Base-by-base conservation (phyloP, 495 filamentous ascomycete species). In the Penicillium bialowiezense region DNA sequence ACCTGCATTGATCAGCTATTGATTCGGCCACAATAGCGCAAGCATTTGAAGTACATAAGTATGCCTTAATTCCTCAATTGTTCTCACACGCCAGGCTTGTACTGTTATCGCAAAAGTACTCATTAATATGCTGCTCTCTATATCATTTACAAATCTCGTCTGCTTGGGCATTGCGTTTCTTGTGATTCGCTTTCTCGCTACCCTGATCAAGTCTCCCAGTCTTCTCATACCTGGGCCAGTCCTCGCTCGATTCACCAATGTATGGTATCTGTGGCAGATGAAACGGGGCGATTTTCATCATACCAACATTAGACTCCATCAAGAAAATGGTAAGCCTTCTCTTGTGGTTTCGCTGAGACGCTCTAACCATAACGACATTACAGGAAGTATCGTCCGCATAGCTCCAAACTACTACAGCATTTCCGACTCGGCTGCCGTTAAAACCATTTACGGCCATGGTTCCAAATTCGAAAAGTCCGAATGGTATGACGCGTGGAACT, bases 191-290 rank as follows among this genome's bases (percentile, higher is more conserved):
- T 20, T 37, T 15, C 15, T 37, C 7, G 10, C 20, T 20, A 17
- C 35, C 15, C 9, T 18, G 18, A 37, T 18, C 14, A 37, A 20
- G 7, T 37, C 18, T 12, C 15, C 35, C 4, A 7, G 13, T 37
- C 17, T 37, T 3, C 5, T 9, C 20, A 62, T 80, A 33, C 65
- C 68, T 0, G 77, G 74, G 3, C 78, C 77, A 4, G 58, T 56
- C n/a, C 51, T 74, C 9, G 77, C 76, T 9, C 70, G 65, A 7
- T 70, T 78, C 49, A 77, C 74, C 4, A 70, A 74, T 26, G 44
- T 75, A 7, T 82, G 77, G 74, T 71, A 71, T 45, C 58, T 74
- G 14, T 44, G 52, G 15, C 54, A 61, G 13, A 50, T 73, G 39
- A 50, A 52, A 20, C 54, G 47, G 15, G 64, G 69, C 6, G 33